Conservation (phyloP, 805 yeast genomes). For the Sugiyamaella qingdaonensis region DNA sequence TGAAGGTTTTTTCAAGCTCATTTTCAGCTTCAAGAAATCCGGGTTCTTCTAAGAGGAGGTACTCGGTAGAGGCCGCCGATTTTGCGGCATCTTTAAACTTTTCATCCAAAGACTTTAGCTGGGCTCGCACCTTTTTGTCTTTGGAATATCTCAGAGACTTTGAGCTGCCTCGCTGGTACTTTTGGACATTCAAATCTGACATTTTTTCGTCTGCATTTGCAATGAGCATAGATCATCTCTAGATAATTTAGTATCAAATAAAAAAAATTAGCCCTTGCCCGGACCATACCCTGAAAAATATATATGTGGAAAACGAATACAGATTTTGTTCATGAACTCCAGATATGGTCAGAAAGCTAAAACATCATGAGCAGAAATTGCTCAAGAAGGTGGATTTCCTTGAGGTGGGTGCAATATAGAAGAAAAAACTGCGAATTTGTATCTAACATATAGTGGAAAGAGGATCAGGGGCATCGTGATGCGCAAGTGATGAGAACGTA, state of each 20-base stretch:
- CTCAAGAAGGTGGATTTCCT: conserved; percentile 93
- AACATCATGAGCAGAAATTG: conserved; percentile 92
- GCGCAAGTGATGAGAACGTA: conserved; percentile 95
- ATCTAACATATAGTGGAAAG: conserved; percentile 62
- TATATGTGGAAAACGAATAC: neutral
- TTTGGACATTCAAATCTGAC: conserved; percentile 17
- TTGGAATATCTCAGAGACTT: conserved; percentile 31
- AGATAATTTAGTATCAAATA: conserved; percentile 2
- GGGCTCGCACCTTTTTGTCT: conserved; percentile 60
- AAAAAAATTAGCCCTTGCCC: conserved; percentile 2
- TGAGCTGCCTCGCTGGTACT: conserved; percentile 21
- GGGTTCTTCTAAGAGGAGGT: conserved; percentile 73
- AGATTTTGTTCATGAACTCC: neutral
- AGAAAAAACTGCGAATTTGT: neutral
- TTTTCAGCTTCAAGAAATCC: conserved; percentile 91
- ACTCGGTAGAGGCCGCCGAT: conserved; percentile 82
- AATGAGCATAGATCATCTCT: conserved; percentile 7
- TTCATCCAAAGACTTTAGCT: conserved; percentile 61
- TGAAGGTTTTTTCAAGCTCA: conserved; percentile 86
- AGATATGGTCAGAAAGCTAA: conserved; percentile 52
- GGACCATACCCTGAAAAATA: conserved; percentile 1
- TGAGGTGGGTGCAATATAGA: conserved; percentile 39
- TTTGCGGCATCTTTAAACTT: conserved; percentile 74
- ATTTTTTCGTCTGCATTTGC: neutral
- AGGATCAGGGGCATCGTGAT: conserved; percentile 91